Evolutionary conservation across 208 protist genomes (phyloP), one percentile per base, ranked within the genome.

Genomic region (Wallacemonas sp.): DNA sequence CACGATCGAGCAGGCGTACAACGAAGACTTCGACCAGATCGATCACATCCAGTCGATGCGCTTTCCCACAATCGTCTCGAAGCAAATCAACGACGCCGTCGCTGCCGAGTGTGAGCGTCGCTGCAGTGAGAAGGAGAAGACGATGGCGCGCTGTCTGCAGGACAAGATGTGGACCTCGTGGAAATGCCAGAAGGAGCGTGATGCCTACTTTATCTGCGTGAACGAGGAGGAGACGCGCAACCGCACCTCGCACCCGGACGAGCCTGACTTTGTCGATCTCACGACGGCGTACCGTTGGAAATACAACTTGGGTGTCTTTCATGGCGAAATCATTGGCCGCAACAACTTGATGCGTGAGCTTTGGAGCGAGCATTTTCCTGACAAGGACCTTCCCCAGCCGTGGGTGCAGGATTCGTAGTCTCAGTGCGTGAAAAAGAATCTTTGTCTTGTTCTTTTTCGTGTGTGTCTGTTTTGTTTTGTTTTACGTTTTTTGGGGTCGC

Each of bases 131-230:
- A 52, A 64, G 27, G 88, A 94, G 49, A 94, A 94, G 71, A 83
- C 63, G 26, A 92, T 94, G 85, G 83, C 85, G 24, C 77, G 85
- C 2, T 94, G 88, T 54, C 62, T 94, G 66, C 88, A 94, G 62
- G 85, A 92, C 55, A 94, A 94, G 62, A 92, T 92, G 83, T 94
- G 88, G 86, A 92, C 88, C 1, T 81, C 84, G 33, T 94, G 88
- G 86, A 94, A 94, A 76, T 94, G 88, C 70, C 85, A 94, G 78
- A 94, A 94, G 74, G 78, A 91, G 68, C 85, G 88, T 11, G 88
- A 94, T 48, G 55, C 36, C 8, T 92, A 92, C 70, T 89, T 78
- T 55, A 36, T 78, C 39, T 94, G 88, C 58, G 77, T 84, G n/a
- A 55, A 61, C 24, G 72, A 76, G 12, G 70, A 65, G 21, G 76